These are phyloP conservation scores for Pachyrhizus erosus DNA, from an alignment of 306 rosid species.

Conservation along the genomic window DNA sequence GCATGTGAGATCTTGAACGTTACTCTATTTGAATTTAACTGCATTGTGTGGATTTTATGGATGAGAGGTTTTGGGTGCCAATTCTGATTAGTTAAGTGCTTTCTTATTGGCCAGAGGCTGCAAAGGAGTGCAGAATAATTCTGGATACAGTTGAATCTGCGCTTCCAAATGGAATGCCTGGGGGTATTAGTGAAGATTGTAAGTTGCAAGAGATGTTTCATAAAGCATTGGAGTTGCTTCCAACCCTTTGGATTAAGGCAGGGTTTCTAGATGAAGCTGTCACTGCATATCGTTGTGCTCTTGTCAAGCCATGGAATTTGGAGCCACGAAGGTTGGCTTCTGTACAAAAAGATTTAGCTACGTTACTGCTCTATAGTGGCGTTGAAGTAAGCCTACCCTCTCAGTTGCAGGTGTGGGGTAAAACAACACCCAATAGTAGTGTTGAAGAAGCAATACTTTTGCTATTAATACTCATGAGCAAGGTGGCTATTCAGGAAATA, in stretches of 20 bases:
- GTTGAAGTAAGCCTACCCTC: constrained; percentile 72
- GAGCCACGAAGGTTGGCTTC: constrained; percentile 61
- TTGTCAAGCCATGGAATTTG: constrained; percentile 86
- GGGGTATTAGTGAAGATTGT: constrained; percentile 67
- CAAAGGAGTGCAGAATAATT: constrained; percentile 78
- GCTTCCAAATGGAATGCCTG: constrained; percentile 75
- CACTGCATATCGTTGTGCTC: constrained; percentile 68
- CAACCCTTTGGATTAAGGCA: constrained; percentile 69
- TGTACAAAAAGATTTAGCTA: constrained; percentile 70
- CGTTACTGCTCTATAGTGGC: constrained; percentile 74
- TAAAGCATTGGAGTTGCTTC: constrained; percentile 78
- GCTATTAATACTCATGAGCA: constrained; percentile 68
- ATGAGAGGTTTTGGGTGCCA: not conserved
- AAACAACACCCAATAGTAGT: constrained; percentile 57
- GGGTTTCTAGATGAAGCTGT: constrained; percentile 84
- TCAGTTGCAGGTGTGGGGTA: constrained; percentile 62
- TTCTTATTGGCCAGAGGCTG: constrained; percentile 66
- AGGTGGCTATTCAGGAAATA: constrained; percentile 56
- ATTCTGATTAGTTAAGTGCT: constrained; percentile 33
- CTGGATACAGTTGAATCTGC: constrained; percentile 80
- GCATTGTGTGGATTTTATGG: constrained; percentile 2
- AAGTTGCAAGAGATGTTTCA: constrained; percentile 86
- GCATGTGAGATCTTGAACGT: not conserved
- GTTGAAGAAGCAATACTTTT: constrained; percentile 77
- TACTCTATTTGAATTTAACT: constrained; percentile 13